These are phyloP conservation scores for Hansenula lynferdii DNA, from an alignment of 1,139 yeast species.

Conservation along the genomic window DNA sequence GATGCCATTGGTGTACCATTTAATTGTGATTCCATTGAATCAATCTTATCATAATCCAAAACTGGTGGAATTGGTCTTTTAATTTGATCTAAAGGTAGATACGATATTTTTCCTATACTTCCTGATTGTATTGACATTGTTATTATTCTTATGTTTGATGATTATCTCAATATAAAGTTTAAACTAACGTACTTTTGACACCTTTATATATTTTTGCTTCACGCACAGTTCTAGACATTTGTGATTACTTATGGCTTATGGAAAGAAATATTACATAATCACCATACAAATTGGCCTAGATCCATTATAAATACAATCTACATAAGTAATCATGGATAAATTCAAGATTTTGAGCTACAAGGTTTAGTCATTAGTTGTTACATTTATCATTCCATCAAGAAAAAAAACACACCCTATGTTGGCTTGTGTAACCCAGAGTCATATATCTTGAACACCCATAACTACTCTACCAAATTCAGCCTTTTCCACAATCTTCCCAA, in stretches of 20 bases:
- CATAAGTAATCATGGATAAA: too few species aligned
- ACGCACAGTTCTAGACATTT: neutral
- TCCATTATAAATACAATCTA: too few species aligned
- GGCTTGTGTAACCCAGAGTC: too few species aligned
- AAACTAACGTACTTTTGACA: constrained; percentile 3
- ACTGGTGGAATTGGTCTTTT: constrained; percentile 84
- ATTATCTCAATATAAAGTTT: too few species aligned
- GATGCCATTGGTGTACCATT: constrained; percentile 61
- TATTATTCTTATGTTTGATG: neutral
- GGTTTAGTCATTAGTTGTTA: too few species aligned
- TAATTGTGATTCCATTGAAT: constrained; percentile 73
- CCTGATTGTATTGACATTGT: constrained; percentile 49
- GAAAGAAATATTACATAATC: neutral
- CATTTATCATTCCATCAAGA: too few species aligned
- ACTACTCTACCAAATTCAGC: constrained; percentile 15
- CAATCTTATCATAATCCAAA: constrained; percentile 64
- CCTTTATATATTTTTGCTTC: neutral
- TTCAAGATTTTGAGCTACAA: too few species aligned
- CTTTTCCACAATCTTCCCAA: constrained; percentile 10
- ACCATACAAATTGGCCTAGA: too few species aligned
- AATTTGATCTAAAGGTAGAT: constrained; percentile 60
- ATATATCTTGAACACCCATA: constrained; percentile 17
- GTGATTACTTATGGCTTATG: neutral
- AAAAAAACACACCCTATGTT: too few species aligned
- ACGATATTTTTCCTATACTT: constrained; percentile 39